A percentile compares a stretch with the other conserved stretches of the same genome.
Conservation (phyloP, 345 rosid species). For the Balakata baccata region DNA sequence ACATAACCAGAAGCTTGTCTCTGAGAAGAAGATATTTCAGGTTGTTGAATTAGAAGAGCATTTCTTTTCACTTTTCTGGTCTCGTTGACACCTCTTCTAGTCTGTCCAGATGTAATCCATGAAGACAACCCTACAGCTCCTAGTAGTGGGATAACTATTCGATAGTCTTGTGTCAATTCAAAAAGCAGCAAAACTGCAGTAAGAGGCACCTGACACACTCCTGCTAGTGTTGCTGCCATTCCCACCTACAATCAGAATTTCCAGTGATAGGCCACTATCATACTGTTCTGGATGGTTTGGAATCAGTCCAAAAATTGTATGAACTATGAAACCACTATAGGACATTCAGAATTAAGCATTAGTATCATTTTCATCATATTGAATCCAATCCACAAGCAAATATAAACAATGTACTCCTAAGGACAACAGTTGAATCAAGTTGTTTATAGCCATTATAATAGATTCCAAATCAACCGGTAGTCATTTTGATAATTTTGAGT, state of each 20-base stretch:
- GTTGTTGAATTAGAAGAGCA: constrained; percentile 27
- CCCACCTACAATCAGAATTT: constrained; percentile 62
- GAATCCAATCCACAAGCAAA: not conserved
- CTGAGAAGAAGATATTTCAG: constrained; percentile 26
- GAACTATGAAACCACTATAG: not conserved
- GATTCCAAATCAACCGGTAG: too few relatives aligned
- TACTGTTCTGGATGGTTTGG: not conserved
- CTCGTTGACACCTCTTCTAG: constrained; percentile 51
- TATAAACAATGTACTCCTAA: not conserved
- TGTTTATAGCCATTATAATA: too few relatives aligned
- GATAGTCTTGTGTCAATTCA: constrained; percentile 88
- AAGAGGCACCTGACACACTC: constrained; percentile 97
- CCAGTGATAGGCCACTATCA: constrained; percentile 10
- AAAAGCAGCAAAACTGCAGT: constrained; percentile 84
- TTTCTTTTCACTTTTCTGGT: constrained; percentile 36
- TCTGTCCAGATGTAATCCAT: constrained; percentile 83
- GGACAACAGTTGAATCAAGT: not conserved
- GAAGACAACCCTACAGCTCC: constrained; percentile 94
- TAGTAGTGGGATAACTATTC: constrained; percentile 80
- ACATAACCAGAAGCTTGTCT: constrained; percentile 24
- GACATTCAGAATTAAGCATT: not conserved
- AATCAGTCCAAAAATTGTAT: not conserved
- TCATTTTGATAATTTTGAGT: not conserved
- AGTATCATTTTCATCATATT: not conserved
- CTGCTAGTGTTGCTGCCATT: constrained; percentile 98